Evolutionary conservation across 2,329 filamentous ascomycete species (phyloP).

Genomic region (Aspergillus neotritici): DNA sequence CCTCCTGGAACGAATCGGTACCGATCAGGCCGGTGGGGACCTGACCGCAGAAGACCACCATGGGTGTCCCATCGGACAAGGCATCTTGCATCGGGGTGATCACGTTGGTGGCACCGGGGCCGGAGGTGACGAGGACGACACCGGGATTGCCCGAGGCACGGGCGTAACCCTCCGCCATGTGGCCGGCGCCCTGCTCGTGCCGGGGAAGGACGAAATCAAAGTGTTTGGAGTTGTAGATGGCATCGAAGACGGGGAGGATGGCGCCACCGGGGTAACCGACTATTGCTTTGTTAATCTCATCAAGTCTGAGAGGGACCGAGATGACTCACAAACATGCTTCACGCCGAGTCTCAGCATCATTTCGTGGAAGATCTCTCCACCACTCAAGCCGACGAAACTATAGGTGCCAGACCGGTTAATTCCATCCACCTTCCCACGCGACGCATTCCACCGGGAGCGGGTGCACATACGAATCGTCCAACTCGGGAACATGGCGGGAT

Average conservation of each 20-base stretch:
- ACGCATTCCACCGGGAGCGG: background rate
- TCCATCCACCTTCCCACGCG: too few species aligned
- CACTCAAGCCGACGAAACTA: conserved; percentile 88
- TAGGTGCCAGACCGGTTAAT: too few species aligned
- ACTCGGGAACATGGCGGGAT: conserved; percentile 54
- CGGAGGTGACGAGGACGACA: conserved; percentile 93
- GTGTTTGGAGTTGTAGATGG: conserved; percentile 95
- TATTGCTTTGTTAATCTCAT: conserved; percentile 1
- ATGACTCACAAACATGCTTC: conserved; percentile 81
- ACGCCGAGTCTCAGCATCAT: conserved; percentile 95
- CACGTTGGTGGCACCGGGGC: conserved; percentile 93
- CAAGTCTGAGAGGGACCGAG: background rate
- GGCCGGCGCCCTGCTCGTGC: conserved; percentile 95
- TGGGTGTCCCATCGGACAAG: conserved; percentile 86
- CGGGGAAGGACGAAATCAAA: conserved; percentile 93
- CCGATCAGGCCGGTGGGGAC: conserved; percentile 86
- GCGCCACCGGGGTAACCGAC: conserved; percentile 66
- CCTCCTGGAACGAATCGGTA: conserved; percentile 95
- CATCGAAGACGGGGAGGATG: conserved; percentile 96
- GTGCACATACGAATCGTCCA: conserved; percentile 71
- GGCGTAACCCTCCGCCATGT: conserved; percentile 98
- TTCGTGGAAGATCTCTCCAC: conserved; percentile 96
- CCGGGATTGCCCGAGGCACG: conserved; percentile 89
- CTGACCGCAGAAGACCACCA: conserved; percentile 95
- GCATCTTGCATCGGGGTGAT: conserved; percentile 96